A percentile compares a stretch with the other conserved stretches of the same genome.
Evolutionary conservation across 768 basidiomycete species (phyloP).

Genomic region (Tylopilus sp.): DNA sequence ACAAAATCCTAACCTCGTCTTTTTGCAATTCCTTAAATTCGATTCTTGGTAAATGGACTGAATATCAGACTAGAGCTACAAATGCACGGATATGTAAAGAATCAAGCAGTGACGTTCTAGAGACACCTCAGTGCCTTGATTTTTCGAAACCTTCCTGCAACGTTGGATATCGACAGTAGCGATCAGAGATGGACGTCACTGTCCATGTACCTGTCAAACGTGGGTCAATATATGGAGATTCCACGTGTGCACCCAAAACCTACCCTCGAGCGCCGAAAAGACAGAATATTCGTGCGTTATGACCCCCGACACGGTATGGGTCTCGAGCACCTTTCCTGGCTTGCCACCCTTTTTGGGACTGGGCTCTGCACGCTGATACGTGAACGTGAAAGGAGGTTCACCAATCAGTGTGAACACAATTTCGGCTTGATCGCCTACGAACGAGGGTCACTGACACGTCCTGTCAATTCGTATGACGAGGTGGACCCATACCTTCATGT

Average conservation of each 20-base stretch:
- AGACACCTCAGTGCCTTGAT: constrained; percentile 19
- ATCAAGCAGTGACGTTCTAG: constrained; percentile 6
- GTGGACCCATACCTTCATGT: constrained; percentile 67
- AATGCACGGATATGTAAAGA: constrained; percentile 21
- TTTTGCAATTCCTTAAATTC: constrained; percentile 2
- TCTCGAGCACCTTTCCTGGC: constrained; percentile 79
- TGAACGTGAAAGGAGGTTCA: constrained; percentile 94
- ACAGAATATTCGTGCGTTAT: constrained; percentile 79
- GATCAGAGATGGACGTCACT: constrained; percentile 87
- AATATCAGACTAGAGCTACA: constrained; percentile 22
- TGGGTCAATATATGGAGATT: constrained; percentile 1
- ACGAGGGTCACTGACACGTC: neutral
- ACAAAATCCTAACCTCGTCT: neutral
- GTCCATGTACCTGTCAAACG: constrained; percentile 74
- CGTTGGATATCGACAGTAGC: constrained; percentile 84
- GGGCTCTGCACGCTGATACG: constrained; percentile 82
- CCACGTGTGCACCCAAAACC: constrained; percentile 13
- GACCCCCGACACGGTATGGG: constrained; percentile 84
- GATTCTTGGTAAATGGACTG: constrained; percentile 1
- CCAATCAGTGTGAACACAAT: constrained; percentile 89
- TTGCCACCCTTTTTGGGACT: constrained; percentile 63
- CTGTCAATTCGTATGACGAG: neutral
- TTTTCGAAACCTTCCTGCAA: constrained; percentile 52
- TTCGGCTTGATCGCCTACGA: constrained; percentile 84
- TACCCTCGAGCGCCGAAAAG: constrained; percentile 88